These are phyloP conservation scores for Colletotrichum sp. DNA, from an alignment of 2,329 filamentous ascomycete genomes.

Conservation along the genomic window DNA sequence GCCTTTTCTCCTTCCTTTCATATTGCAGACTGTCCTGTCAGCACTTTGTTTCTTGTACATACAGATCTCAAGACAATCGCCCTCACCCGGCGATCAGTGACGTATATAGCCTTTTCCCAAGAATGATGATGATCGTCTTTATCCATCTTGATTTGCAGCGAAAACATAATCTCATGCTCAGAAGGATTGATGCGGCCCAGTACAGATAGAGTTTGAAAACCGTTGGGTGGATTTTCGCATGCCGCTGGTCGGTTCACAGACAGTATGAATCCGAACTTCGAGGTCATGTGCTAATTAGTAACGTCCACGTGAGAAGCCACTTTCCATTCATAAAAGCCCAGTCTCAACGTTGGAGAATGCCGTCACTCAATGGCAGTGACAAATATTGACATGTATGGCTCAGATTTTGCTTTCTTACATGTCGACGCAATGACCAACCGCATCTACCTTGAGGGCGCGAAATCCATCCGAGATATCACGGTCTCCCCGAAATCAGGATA, in stretches of 20 bases:
- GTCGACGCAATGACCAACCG: neutral
- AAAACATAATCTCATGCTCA: neutral
- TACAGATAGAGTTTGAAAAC: neutral
- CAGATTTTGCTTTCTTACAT: neutral
- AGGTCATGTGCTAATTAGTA: neutral
- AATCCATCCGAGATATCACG: neutral
- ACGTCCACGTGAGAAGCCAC: neutral
- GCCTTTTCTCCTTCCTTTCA: neutral
- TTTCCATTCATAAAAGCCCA: neutral
- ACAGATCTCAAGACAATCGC: neutral
- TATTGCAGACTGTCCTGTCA: neutral
- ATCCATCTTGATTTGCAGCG: neutral
- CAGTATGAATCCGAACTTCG: neutral
- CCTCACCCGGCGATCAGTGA: neutral
- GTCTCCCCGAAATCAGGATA: neutral
- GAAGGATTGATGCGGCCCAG: neutral
- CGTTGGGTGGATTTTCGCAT: neutral
- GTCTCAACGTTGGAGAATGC: neutral
- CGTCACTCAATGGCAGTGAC: neutral
- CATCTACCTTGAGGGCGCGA: neutral
- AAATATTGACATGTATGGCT: neutral
- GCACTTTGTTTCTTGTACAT: neutral
- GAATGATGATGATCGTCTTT: neutral
- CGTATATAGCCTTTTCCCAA: neutral
- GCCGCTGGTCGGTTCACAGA: neutral